phyloP scores from a whole-genome alignment of 148 eudicot genomes.

The Rhododendron henanense region DNA sequence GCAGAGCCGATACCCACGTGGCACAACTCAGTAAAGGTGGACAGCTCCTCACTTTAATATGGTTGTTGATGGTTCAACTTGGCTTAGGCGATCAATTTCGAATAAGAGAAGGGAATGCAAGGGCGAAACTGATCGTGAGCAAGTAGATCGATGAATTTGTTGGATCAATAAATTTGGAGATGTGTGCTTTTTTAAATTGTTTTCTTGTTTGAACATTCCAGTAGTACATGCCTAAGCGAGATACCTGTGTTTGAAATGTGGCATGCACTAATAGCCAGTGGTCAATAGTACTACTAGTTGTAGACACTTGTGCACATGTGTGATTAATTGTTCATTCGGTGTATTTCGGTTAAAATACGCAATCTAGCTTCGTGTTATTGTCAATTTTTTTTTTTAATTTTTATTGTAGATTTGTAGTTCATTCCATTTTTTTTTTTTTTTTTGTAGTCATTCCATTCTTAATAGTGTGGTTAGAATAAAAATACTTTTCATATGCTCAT shows the following conservation, averaged over 20 bases:
- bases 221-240: too few relatives aligned
- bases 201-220: too few relatives aligned
- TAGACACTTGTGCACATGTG: background rate
- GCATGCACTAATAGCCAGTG: background rate
- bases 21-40: conserved; percentile 21
- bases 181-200: too few relatives aligned
- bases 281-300: background rate
- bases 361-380: too few relatives aligned
- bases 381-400: too few relatives aligned
- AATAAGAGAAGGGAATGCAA: conserved; percentile 9
- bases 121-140: background rate
- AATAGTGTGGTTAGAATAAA: too few relatives aligned
- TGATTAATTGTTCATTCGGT: too few relatives aligned
- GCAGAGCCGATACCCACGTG: conserved; percentile 3
- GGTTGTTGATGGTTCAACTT: conserved; percentile 23
- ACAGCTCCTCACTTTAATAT: conserved; percentile 7
- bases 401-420: too few relatives aligned
- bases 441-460: too few relatives aligned
- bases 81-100: conserved; percentile 19
- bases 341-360: too few relatives aligned
- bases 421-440: too few relatives aligned
- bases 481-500: too few relatives aligned
- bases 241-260: background rate
- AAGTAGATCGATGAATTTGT: background rate
- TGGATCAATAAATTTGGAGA: background rate